These are phyloP conservation scores for Coniochaeta sp. DNA, from an alignment of 2,329 filamentous ascomycete species.

Conservation along the genomic window DNA sequence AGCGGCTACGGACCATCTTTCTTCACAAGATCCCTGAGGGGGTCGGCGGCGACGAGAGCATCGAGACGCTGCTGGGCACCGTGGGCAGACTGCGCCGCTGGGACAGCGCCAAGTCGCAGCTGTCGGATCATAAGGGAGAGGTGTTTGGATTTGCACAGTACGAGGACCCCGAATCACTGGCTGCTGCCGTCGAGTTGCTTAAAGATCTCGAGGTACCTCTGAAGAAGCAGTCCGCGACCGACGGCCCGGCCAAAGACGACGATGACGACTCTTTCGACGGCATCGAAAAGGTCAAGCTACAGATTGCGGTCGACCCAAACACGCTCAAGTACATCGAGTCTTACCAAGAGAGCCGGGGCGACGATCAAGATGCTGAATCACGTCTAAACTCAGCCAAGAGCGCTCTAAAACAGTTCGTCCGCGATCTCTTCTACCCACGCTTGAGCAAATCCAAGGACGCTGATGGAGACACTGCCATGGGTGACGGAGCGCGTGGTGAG, in stretches of 20 bases:
- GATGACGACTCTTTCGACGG: constrained; percentile 41
- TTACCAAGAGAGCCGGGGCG: constrained; percentile 60
- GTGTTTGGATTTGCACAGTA: constrained; percentile 95
- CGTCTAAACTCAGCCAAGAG: constrained; percentile 62
- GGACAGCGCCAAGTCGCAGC: constrained; percentile 61
- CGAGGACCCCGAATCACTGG: constrained; percentile 82
- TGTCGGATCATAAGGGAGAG: constrained; percentile 66
- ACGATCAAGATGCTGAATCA: constrained; percentile 50
- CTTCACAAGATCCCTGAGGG: constrained; percentile 79
- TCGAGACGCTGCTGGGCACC: constrained; percentile 71
- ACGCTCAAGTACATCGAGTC: constrained; percentile 81
- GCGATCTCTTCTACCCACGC: constrained; percentile 64
- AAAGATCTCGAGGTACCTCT: constrained; percentile 74
- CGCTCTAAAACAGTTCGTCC: constrained; percentile 60
- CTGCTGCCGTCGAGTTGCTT: constrained; percentile 77
- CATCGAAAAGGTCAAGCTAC: constrained; percentile 62
- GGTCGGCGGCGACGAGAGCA: constrained; percentile 64
- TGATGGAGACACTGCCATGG: constrained; percentile 64
- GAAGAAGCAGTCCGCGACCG: constrained; percentile 56
- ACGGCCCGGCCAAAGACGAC: constrained; percentile 16
- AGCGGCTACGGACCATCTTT: constrained; percentile 87
- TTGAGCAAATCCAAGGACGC: constrained; percentile 44
- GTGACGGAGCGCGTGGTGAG: constrained; percentile 49
- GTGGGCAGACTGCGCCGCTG: constrained; percentile 76
- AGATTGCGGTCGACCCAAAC: constrained; percentile 73